Evolutionary conservation across 139 green algal genomes (phyloP).

Genomic region (Diplosphaera chodatii): DNA sequence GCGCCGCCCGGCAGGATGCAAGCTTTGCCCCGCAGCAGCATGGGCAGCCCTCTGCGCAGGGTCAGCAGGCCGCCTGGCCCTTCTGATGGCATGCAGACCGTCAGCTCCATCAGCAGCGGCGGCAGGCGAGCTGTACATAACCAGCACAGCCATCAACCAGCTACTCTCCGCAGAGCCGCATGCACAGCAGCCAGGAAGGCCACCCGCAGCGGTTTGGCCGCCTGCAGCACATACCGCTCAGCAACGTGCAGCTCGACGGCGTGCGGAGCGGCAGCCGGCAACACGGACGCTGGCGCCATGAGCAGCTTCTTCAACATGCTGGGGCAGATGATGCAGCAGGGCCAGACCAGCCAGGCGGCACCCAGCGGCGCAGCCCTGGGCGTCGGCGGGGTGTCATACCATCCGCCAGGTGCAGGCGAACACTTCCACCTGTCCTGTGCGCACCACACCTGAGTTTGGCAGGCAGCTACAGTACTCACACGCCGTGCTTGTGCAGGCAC

Average conservation of each 20-base stretch:
- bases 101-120: too few species aligned
- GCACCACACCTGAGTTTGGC: neutral
- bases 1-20: too few species aligned
- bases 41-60: too few species aligned
- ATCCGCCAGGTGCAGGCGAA: neutral
- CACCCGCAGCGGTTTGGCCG: neutral
- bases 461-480: neutral
- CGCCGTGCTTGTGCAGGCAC: constrained; percentile 9
- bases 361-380: neutral
- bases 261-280: constrained; percentile 2
- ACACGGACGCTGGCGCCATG: neutral
- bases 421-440: neutral
- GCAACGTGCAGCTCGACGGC: neutral
- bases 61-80: too few species aligned
- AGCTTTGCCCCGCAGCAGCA: too few species aligned
- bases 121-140: too few species aligned
- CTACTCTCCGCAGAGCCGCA: too few species aligned
- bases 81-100: too few species aligned
- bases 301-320: neutral
- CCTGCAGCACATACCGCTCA: too few species aligned
- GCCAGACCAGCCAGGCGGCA: neutral
- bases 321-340: neutral
- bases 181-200: neutral
- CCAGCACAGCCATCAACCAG: too few species aligned
- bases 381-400: neutral